Evolutionary conservation across 352 stramenopile genomes (phyloP).

Genomic region (Globisporangium paddicum): DNA sequence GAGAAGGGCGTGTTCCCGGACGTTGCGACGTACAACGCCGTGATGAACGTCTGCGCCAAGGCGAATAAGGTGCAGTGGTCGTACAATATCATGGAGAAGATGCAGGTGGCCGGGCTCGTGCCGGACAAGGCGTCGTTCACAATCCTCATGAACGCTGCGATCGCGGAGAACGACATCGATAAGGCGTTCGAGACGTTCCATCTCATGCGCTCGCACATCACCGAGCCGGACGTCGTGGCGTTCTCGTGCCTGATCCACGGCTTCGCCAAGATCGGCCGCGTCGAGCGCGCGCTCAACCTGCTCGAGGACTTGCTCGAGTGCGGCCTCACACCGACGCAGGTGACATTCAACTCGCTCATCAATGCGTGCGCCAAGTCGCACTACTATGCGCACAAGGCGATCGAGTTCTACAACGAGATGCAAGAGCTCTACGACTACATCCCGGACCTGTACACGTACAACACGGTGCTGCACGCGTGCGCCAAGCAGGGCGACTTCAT

Average conservation of each 20-base stretch:
- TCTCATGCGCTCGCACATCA: slow-evolving; percentile 71
- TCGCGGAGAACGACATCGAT: slow-evolving; percentile 66
- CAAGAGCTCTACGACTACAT: slow-evolving; percentile 84
- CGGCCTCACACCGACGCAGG: slow-evolving; percentile 54
- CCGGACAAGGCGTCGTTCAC: slow-evolving; percentile 70
- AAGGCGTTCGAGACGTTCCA: slow-evolving; percentile 85
- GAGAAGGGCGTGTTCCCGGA: slow-evolving; percentile 54
- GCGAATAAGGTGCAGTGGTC: slow-evolving; percentile 54
- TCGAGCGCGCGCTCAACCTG: slow-evolving; percentile 72
- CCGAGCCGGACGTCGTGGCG: slow-evolving; percentile 62
- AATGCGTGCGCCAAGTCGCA: slow-evolving; percentile 79
- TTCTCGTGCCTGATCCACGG: slow-evolving; percentile 75
- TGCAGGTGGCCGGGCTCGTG: slow-evolving; percentile 68
- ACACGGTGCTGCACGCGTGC: slow-evolving; percentile 71
- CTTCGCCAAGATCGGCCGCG: slow-evolving; percentile 64
- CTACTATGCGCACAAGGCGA: slow-evolving; percentile 80
- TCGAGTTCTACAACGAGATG: slow-evolving; percentile 87
- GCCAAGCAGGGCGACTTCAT: slow-evolving; percentile 75
- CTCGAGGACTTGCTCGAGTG: slow-evolving; percentile 72
- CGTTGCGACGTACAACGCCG: slow-evolving; percentile 66
- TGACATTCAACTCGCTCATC: slow-evolving; percentile 81
- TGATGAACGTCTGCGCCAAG: slow-evolving; percentile 82
- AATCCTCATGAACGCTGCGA: slow-evolving; percentile 74
- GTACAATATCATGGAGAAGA: slow-evolving; percentile 86
- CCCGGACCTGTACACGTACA: slow-evolving; percentile 73